phyloP scores from a whole-genome alignment of 202 grass and related monocot species.

The Bolboschoenoplectus hybrid region DNA sequence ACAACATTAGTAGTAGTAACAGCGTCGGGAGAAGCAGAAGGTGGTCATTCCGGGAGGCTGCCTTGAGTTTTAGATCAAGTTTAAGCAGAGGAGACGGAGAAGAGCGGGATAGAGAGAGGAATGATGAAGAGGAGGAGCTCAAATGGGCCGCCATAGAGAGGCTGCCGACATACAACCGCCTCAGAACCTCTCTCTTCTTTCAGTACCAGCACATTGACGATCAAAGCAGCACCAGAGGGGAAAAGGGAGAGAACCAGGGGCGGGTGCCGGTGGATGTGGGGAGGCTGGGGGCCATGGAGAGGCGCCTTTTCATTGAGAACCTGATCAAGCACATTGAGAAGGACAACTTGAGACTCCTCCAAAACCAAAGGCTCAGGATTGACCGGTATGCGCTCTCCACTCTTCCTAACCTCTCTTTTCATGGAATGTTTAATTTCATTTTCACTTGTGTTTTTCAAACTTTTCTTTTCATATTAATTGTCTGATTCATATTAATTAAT shows the following conservation, averaged over 20 bases:
- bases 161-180: constrained; percentile 48
- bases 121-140: constrained; percentile 47
- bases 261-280: constrained; percentile 50
- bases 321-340: constrained; percentile 51
- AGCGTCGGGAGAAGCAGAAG: constrained; percentile 19
- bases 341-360: constrained; percentile 64
- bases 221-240: not conserved
- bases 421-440: not conserved
- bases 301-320: constrained; percentile 46
- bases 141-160: constrained; percentile 65
- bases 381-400: constrained; percentile 10
- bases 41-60: constrained; percentile 6
- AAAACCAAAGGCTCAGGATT: constrained; percentile 55
- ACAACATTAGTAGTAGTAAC: not conserved
- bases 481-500: not conserved
- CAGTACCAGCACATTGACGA: not conserved
- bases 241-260: not conserved
- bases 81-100: not conserved
- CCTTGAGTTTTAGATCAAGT: constrained; percentile 28
- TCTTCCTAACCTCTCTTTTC: not conserved
- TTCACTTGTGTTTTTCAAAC: not conserved
- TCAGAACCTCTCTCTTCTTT: constrained; percentile 51
- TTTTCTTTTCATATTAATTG: not conserved
- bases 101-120: not conserved
- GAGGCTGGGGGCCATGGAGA: constrained; percentile 41